Evolutionary conservation across 257 asterid genomes (phyloP).

Genomic region (Asclepias syriaca): DNA sequence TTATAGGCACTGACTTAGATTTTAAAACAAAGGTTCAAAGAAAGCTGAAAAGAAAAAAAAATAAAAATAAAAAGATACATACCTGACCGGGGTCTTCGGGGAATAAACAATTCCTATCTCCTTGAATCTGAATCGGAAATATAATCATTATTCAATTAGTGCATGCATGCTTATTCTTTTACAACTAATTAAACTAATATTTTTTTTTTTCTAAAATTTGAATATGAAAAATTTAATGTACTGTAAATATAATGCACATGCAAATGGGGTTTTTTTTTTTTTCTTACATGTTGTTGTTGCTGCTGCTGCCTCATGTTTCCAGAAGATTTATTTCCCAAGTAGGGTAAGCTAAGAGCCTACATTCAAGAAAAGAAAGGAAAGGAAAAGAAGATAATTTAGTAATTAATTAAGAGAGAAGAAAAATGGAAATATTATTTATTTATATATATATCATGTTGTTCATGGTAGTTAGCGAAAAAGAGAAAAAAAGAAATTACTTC

Average conservation of each 20-base stretch:
- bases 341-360: constrained; percentile 82
- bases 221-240: no score
- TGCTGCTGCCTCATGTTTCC: constrained; percentile 37
- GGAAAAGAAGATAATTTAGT: constrained; percentile 7
- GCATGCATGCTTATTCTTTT: not conserved
- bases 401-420: constrained; percentile 1
- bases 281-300: constrained; percentile 44
- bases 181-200: not conserved
- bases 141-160: constrained; percentile 19
- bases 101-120: constrained; percentile 46
- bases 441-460: constrained; percentile 13
- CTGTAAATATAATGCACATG: constrained; percentile 27
- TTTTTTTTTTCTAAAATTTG: no score
- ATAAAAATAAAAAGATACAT: not conserved
- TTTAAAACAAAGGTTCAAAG: not conserved
- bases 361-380: constrained; percentile 20
- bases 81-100: constrained; percentile 74
- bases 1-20: not conserved
- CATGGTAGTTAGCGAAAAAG: constrained; percentile 28
- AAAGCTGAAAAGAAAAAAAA: not conserved
- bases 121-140: constrained; percentile 34
- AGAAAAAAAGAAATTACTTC: constrained; percentile 47
- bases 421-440: not conserved
- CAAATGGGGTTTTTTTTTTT: not conserved
- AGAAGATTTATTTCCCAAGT: constrained; percentile 52